These are phyloP conservation scores for Cutaneotrichosporon dermatis DNA, from an alignment of 1,284 basidiomycete species.

Conservation along the genomic window DNA sequence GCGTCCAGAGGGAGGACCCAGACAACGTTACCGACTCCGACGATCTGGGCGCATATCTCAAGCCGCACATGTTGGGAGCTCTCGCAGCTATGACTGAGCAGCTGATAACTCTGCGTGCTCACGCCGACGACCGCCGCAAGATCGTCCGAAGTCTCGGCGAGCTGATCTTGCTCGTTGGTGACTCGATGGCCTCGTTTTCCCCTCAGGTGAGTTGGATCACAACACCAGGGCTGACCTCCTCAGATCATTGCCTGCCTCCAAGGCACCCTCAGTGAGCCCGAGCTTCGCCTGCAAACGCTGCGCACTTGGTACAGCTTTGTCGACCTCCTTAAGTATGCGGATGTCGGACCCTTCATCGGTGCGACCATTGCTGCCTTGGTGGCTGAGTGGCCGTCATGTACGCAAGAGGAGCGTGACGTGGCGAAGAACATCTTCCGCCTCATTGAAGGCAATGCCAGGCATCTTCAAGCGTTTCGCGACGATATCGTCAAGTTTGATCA, in stretches of 20 bases:
- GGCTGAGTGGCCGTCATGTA: constrained; percentile 67
- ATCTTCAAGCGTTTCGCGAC: constrained; percentile 57
- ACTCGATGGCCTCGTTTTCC: constrained; percentile 66
- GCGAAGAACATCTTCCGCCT: constrained; percentile 68
- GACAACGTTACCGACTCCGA: constrained; percentile 22
- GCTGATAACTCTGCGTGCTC: constrained; percentile 68
- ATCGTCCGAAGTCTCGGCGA: constrained; percentile 75
- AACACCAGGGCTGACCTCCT: constrained; percentile 9
- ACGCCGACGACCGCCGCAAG: constrained; percentile 61
- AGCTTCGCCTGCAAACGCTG: constrained; percentile 73
- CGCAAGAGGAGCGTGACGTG: constrained; percentile 54
- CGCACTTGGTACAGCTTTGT: constrained; percentile 79
- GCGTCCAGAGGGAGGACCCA: constrained; percentile 57
- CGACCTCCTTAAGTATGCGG: constrained; percentile 61
- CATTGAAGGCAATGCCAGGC: constrained; percentile 60
- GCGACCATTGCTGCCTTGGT: constrained; percentile 83
- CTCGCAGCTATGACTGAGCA: constrained; percentile 76
- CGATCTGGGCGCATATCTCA: constrained; percentile 61
- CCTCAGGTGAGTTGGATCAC: constrained; percentile 62
- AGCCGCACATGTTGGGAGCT: constrained; percentile 71
- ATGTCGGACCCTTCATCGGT: constrained; percentile 80
- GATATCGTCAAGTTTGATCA: constrained; percentile 73
- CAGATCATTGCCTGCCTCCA: constrained; percentile 97
- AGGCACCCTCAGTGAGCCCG: constrained; percentile 65
- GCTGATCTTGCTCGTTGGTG: constrained; percentile 67